phyloP scores from a whole-genome alignment of 2,329 filamentous ascomycete genomes.

The Bipolaris oryzae region DNA sequence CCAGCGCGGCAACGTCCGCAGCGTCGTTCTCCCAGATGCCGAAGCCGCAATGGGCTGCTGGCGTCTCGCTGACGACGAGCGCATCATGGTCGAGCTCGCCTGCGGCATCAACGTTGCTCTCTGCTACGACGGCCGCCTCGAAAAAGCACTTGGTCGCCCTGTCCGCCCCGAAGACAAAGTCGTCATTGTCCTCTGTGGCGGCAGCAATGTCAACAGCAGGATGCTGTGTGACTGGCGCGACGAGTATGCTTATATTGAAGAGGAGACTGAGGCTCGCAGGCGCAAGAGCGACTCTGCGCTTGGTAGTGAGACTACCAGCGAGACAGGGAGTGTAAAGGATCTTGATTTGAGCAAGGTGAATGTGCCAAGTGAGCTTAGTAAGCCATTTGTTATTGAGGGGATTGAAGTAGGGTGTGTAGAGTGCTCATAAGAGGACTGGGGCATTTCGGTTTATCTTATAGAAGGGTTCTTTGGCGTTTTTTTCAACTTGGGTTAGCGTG shows the following conservation, averaged over 20 bases:
- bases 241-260: constrained; percentile 43
- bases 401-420: constrained; percentile 16
- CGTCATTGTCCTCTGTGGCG: constrained; percentile 84
- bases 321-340: constrained; percentile 20
- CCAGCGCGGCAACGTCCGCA: constrained; percentile 59
- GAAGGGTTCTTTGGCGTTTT: not conserved
- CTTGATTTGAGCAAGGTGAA: constrained; percentile 4
- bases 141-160: constrained; percentile 63
- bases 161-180: constrained; percentile 72
- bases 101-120: constrained; percentile 81
- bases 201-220: constrained; percentile 58
- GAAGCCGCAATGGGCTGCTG: constrained; percentile 81
- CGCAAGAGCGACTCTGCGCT: constrained; percentile 25
- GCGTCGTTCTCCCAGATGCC: constrained; percentile 71
- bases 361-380: constrained; percentile 23
- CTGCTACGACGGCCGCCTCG: constrained; percentile 68
- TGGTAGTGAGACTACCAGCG: constrained; percentile 22
- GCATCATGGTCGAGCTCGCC: constrained; percentile 79
- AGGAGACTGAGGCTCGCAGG: constrained; percentile 23
- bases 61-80: constrained; percentile 79
- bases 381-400: constrained; percentile 24
- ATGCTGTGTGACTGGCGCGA: constrained; percentile 58
- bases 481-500: not conserved
- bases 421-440: constrained; percentile 2
- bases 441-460: not conserved